Evolutionary conservation across 2,329 filamentous ascomycete species (phyloP).

Genomic region (Neofusicoccum ribis): DNA sequence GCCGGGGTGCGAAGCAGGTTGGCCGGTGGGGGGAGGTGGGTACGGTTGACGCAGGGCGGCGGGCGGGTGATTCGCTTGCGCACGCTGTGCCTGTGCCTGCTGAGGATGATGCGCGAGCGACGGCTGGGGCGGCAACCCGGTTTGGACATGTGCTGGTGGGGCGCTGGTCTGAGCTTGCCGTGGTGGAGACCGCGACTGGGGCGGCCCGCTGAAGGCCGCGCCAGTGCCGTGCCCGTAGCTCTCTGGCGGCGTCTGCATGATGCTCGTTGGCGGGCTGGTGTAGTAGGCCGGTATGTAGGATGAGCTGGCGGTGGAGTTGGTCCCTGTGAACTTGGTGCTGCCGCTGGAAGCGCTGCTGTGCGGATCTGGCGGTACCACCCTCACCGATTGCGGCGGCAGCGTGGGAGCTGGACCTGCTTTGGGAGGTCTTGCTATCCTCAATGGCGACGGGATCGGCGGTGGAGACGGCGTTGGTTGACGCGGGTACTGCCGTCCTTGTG

Average conservation of each 20-base stretch:
- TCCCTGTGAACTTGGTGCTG: slow-evolving; percentile 12
- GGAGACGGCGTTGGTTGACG: slow-evolving; percentile 18
- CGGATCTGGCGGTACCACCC: not conserved
- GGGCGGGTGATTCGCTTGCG: not conserved
- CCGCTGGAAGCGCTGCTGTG: slow-evolving; percentile 13
- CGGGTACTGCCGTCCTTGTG: not conserved
- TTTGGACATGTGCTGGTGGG: not conserved
- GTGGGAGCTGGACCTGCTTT: not conserved
- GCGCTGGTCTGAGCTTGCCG: slow-evolving; percentile 12
- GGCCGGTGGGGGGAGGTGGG: not conserved
- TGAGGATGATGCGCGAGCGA: not conserved
- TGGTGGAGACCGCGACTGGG: not conserved
- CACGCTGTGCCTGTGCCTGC: not conserved
- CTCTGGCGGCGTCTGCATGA: slow-evolving; percentile 15
- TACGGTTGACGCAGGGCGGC: slow-evolving; percentile 4
- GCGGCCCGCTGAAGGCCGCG: not conserved
- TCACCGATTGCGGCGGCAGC: too few species aligned
- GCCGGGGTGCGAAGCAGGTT: not conserved
- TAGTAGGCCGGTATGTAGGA: slow-evolving; percentile 14
- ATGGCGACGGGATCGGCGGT: slow-evolving; percentile 24
- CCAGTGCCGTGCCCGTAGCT: not conserved
- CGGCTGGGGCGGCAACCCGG: not conserved
- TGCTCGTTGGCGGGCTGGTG: slow-evolving; percentile 13
- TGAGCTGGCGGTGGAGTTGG: slow-evolving; percentile 13
- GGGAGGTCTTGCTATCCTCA: slow-evolving; percentile 3